Percentiles rank a stretch among this genome's conserved stretches.
Evolutionary conservation across 2,329 filamentous ascomycete species (phyloP).

Genomic region (Xylariales sp.): DNA sequence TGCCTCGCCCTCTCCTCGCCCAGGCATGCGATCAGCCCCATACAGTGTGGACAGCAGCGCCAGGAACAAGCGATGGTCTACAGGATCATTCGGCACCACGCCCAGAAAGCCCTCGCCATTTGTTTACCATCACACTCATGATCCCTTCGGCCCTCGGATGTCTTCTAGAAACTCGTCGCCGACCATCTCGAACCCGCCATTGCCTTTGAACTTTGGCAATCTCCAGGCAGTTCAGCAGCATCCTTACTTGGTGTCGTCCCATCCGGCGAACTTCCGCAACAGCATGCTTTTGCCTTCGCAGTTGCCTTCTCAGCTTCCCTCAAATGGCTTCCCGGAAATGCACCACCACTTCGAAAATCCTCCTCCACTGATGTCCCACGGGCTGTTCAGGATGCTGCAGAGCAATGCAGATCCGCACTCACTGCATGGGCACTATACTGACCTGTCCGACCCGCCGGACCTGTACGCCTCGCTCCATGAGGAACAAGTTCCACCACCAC

Average conservation of each 20-base stretch:
- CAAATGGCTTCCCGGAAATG: constrained; percentile 45
- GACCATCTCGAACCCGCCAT: constrained; percentile 38
- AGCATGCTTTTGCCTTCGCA: constrained; percentile 55
- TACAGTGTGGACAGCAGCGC: constrained; percentile 63
- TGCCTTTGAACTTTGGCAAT: constrained; percentile 51
- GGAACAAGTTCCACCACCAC: constrained; percentile 68
- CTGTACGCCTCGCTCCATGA: constrained; percentile 71
- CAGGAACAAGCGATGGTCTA: constrained; percentile 73
- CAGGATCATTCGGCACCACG: constrained; percentile 62
- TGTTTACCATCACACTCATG: constrained; percentile 57
- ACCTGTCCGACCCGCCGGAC: constrained; percentile 71
- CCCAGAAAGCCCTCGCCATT: constrained; percentile 56
- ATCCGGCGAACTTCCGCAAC: constrained; percentile 49
- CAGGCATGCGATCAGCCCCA: constrained; percentile 63
- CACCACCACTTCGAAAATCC: constrained; percentile 54
- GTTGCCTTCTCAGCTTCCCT: constrained; percentile 41
- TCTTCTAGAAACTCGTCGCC: constrained; percentile 49
- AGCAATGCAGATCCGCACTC: constrained; percentile 68
- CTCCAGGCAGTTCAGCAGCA: constrained; percentile 52
- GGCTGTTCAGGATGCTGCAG: constrained; percentile 68
- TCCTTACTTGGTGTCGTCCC: constrained; percentile 50
- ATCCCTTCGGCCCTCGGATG: constrained; percentile 56
- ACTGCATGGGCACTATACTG: constrained; percentile 65
- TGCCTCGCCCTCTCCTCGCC: constrained; percentile 67
- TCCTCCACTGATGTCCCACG: constrained; percentile 63